These are phyloP conservation scores for Globisporangium alternatum DNA, from an alignment of 352 stramenopile species.

Conservation along the genomic window DNA sequence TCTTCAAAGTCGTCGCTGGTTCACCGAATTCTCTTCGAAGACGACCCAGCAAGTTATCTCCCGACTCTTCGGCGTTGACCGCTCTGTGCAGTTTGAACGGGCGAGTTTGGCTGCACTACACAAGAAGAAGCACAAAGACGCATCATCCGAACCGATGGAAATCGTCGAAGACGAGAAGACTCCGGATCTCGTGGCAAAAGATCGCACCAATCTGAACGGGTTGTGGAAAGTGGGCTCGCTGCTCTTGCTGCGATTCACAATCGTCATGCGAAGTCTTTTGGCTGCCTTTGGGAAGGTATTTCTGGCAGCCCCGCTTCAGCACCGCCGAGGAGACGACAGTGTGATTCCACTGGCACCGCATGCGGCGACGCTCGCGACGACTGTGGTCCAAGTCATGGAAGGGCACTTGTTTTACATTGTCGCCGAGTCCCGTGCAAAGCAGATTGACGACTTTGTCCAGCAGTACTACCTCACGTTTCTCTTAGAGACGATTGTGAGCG, in stretches of 20 bases:
- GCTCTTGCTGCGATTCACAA: conserved; percentile 71
- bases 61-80: conserved; percentile 70
- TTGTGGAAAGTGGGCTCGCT: conserved; percentile 84
- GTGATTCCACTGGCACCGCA: conserved; percentile 56
- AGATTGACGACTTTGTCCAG: conserved; percentile 58
- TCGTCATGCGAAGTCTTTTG: conserved; percentile 67
- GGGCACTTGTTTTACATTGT: conserved; percentile 55
- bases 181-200: neutral
- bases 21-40: conserved; percentile 64
- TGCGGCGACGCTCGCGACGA: conserved; percentile 42
- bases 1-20: conserved; percentile 74
- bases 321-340: conserved; percentile 63
- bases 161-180: conserved; percentile 6
- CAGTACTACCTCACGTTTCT: conserved; percentile 81
- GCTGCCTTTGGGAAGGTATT: conserved; percentile 68
- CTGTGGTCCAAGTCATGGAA: conserved; percentile 43
- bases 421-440: conserved; percentile 28
- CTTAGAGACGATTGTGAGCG: conserved; percentile 69
- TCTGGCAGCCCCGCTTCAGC: conserved; percentile 52
- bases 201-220: conserved; percentile 17
- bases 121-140: conserved; percentile 30
- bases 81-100: conserved; percentile 71
- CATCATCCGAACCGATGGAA: conserved; percentile 10
- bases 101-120: conserved; percentile 56
- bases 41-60: conserved; percentile 51